Base-by-base conservation (phyloP, 2,329 filamentous ascomycete species). In the Ophiostoma sp. region DNA sequence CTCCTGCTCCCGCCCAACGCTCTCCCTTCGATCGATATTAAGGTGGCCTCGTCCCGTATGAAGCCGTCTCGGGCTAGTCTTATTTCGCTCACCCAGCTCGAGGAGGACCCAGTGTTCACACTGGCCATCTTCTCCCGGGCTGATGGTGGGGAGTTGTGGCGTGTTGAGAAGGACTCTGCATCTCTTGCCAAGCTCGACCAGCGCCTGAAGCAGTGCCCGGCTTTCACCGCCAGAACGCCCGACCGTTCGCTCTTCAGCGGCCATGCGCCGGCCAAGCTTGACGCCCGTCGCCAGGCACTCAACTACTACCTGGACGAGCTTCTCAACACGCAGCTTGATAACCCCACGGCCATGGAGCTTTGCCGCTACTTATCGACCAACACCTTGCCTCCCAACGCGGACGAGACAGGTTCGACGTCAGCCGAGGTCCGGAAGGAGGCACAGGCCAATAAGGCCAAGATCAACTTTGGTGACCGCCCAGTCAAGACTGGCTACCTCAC, bases 21-120 rank as follows among this genome's bases (percentile, higher is more conserved):
- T 6, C 85, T 99, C 8, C 92, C 93, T 3, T 93, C 93, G 0
- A 92, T 99, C 72, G 89, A 92, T 76, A 90, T 98, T 66, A 93
- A 89, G 80, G 95, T 98, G 3, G 93, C 94, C 3, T 98, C 96
- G 11, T 98, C 96, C 28, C 91, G 96, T n/a, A 90, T 99, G 85
- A 94, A 93, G 79, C 96, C 95, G 17, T 97, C 95, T 0, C 87
- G 95, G 76, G 90, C 94, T 50, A 98, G 95, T 80, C 88, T 96
- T 77, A 85, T 97, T 78, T 93, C 91, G 1, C 85, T 94, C 12
- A 95, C 90, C 69, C 91, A 93, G 75, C 85, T 92, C 25, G 95
- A 98, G 73, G 95, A 97, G 79, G 95, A 98, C 78, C 94, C 95
- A 0, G 95, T 98, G 0, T 98, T 98, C 79, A 97, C 94, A 0